Base-by-base conservation (phyloP, 169 alveolate genomes). In the Plasmodium vinckei region DNA sequence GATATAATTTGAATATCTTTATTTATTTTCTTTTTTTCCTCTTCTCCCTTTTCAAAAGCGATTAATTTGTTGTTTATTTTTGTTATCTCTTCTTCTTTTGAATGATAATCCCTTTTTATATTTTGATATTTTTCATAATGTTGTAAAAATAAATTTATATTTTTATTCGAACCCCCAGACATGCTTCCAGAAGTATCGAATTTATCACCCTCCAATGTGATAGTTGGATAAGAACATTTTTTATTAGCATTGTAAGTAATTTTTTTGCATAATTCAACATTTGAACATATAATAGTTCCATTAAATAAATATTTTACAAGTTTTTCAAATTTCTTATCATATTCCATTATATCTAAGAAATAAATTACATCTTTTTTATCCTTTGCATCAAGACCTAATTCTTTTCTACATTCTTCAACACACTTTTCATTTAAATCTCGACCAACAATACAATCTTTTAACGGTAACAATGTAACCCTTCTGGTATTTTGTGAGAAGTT, bases 151-250 rank as follows among this genome's bases (percentile, higher is more conserved):
- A 87, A 72, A 42, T 87, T 84, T 61, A 92, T 87, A 56, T 92
- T 94, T 67, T 92, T 93, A 65, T 87, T 88, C 5, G 96, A 96
- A 3, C 99, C 99, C 19, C 99, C 99, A 0, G 96, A 92, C 93
- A 97, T 93, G 25, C 96, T 92, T 59, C 99, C 99, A 19, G 89
- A 89, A 5, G 97, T 97, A 67, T 97, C 97, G 64, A 95, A 96
- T 51, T 91, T 94, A 92, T 97, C 98, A 21, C 99, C 99, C 54
- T 96, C 97, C 19, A 95, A 65, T 27, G 98, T 95, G 0, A 97
- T 98, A 57, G 97, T 94, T 69, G 96, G 95, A 27, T 71, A 94
- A 33, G 95, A 91, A 61, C 93, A 54, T 57, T 88, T 94, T 39
- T 89, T 77, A 64, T 95, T 93, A 17, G 92, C 68, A 54, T 95